Base-by-base conservation (phyloP, 169 alveolate species). In the Plasmodium berghei region DNA sequence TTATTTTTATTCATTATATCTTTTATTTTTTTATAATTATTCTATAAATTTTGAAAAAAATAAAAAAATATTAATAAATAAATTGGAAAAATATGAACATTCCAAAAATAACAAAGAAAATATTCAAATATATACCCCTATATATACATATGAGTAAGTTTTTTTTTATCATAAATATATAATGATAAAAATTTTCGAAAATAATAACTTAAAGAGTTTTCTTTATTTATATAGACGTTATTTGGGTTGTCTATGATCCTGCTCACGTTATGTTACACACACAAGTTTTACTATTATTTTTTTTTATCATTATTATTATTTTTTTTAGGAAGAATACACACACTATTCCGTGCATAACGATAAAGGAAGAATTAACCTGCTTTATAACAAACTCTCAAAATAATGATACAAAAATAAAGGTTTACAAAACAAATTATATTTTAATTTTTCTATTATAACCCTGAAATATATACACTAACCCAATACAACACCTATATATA, bases 331-430 rank as follows among this genome's bases (percentile, higher is more conserved):
- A 28, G 20, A 73, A 62, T 49, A 16, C 40, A 20, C 52, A 49
- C 22, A 20, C 20, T 5, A 48, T 46, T 9, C 58, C 34, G 0
- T 22, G 9, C 45, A 40, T 73, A 48, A 1, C 59, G 8, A 73
- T 73, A 56, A 73, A 26, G 20, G 87, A 73, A 62, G 87, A 73
- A 48, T 22, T 73, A 18, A 73, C 70, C n/a, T 46, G 87, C 9
- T 58, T 73, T 16, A 46, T 73, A 73, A 73, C 87, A 42, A 58
- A 9, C 24, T 34, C 5, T 42, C 61, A 9, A 73, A 73, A 73
- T 42, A 48, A 62, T 46, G 20, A 28, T 24, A 71, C 72, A 46
- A 49, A 73, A n/a, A 45, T 73, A 62, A 73, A 73, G 72, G 87
- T 73, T 56, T 16, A n/a, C 56, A 63, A 8, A 52, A 34, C 6